Percentiles rank a stretch among this genome's conserved stretches.
These are phyloP conservation scores for Amorphotheca resinae DNA, from an alignment of 495 filamentous ascomycete genomes.

Conservation along the genomic window DNA sequence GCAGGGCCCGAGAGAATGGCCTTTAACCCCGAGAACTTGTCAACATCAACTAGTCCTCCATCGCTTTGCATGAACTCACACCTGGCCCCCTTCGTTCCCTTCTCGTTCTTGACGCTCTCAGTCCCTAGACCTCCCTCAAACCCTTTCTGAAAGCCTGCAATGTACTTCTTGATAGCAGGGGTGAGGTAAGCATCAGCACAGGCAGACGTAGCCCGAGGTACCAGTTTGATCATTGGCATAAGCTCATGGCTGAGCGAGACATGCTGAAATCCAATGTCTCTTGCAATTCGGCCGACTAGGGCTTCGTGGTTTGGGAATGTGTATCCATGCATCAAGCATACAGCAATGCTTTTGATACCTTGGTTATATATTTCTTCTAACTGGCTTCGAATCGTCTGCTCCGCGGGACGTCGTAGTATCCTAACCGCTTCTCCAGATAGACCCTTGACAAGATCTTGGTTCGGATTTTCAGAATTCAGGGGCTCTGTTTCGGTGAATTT, in stretches of 20 bases:
- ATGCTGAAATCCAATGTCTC: slow-evolving; percentile 62
- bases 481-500: slow-evolving; percentile 34
- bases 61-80: slow-evolving; percentile 87
- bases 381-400: slow-evolving; percentile 36
- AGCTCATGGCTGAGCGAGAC: slow-evolving; percentile 62
- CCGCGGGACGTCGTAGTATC: slow-evolving; percentile 46
- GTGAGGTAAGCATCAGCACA: slow-evolving; percentile 95
- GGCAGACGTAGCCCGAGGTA: slow-evolving; percentile 79
- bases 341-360: slow-evolving; percentile 58
- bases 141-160: slow-evolving; percentile 70
- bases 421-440: slow-evolving; percentile 59
- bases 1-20: slow-evolving; percentile 73
- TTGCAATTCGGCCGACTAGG: slow-evolving; percentile 52
- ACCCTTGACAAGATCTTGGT: slow-evolving; percentile 45
- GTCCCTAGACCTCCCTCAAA: slow-evolving; percentile 60
- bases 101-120: slow-evolving; percentile 46
- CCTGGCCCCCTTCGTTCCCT: slow-evolving; percentile 44
- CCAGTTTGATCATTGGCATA: slow-evolving; percentile 92
- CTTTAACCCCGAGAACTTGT: slow-evolving; percentile 59
- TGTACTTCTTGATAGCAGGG: slow-evolving; percentile 91
- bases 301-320: slow-evolving; percentile 67
- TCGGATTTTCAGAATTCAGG: slow-evolving; percentile 32
- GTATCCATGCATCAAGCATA: slow-evolving; percentile 73
- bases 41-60: slow-evolving; percentile 65
- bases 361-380: slow-evolving; percentile 46